These are phyloP conservation scores for Termitomyces sp. DNA, from an alignment of 768 basidiomycete species.

Conservation along the genomic window DNA sequence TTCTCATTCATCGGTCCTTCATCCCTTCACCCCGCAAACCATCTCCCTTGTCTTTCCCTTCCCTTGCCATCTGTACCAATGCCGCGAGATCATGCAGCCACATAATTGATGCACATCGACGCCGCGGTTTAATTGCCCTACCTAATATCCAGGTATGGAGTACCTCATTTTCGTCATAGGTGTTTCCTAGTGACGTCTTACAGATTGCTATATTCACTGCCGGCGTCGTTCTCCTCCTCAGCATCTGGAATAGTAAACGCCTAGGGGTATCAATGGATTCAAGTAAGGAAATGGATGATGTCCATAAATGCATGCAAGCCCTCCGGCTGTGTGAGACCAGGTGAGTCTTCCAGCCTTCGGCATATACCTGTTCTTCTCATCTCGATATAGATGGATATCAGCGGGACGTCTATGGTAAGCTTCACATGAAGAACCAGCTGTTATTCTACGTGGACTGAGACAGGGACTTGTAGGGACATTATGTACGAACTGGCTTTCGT, in stretches of 20 bases:
- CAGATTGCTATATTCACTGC: constrained; percentile 40
- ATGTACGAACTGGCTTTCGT: constrained; percentile 68
- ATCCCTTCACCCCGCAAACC: constrained; percentile 55
- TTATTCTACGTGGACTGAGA: constrained; percentile 14
- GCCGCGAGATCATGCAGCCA: constrained; percentile 82
- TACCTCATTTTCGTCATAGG: constrained; percentile 1
- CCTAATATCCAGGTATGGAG: constrained; percentile 32
- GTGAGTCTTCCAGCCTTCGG: constrained; percentile 10
- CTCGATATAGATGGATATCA: constrained; percentile 29
- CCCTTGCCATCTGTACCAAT: constrained; percentile 71
- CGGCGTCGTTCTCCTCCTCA: constrained; percentile 57
- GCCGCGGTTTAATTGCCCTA: constrained; percentile 23
- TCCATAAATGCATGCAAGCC: constrained; percentile 57
- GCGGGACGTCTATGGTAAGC: constrained; percentile 42
- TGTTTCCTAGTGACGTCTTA: not conserved
- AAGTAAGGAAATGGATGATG: constrained; percentile 56
- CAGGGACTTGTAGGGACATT: constrained; percentile 50
- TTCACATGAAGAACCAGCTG: not conserved
- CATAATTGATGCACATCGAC: constrained; percentile 57
- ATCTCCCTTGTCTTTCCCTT: constrained; percentile 50
- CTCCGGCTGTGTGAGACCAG: constrained; percentile 36
- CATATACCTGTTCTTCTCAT: not conserved
- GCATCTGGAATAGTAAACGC: constrained; percentile 60
- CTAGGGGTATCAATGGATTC: constrained; percentile 43
- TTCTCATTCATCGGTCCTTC: constrained; percentile 75